Evolutionary conservation across 73 alveolate genomes (phyloP).

Genomic region (Uronychia binucleata): DNA sequence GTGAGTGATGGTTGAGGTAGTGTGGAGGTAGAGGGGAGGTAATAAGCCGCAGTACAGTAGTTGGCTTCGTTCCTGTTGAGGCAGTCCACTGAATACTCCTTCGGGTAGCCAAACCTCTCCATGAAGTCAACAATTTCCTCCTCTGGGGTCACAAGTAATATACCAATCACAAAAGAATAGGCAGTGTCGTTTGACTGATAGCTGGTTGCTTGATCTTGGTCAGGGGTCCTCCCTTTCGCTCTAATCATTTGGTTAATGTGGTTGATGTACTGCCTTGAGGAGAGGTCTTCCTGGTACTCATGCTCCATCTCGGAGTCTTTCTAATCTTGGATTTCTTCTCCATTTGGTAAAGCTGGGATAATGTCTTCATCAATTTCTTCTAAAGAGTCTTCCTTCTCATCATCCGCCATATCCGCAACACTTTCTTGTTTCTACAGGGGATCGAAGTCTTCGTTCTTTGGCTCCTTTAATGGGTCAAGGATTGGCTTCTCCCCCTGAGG

Average conservation of each 20-base stretch:
- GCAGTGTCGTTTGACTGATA: slow-evolving; percentile 53
- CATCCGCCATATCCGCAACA: background rate
- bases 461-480: background rate
- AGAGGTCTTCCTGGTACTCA: slow-evolving; percentile 18
- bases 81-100: slow-evolving; percentile 44
- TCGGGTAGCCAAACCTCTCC: slow-evolving; percentile 68
- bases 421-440: slow-evolving; percentile 35
- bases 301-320: slow-evolving; percentile 7
- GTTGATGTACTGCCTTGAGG: background rate
- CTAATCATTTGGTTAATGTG: background rate
- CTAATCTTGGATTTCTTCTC: slow-evolving; percentile 24
- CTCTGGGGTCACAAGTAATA: slow-evolving; percentile 23
- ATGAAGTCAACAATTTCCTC: slow-evolving; percentile 54
- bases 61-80: slow-evolving; percentile 61
- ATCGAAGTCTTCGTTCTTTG: slow-evolving; percentile 51
- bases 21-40: slow-evolving; percentile 27
- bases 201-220: slow-evolving; percentile 28
- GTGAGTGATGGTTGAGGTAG: slow-evolving; percentile 2
- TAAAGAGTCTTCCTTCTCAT: slow-evolving; percentile 3
- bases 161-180: slow-evolving; percentile 44
- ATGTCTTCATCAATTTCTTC: slow-evolving; percentile 24
- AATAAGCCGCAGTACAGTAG: slow-evolving; percentile 76
- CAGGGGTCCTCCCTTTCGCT: slow-evolving; percentile 38
- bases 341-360: background rate
- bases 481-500: background rate